A percentile compares a stretch with the other conserved stretches of the same genome.
These are phyloP conservation scores for Penicillium sp. DNA, from an alignment of 2,329 filamentous ascomycete species.

Conservation along the genomic window DNA sequence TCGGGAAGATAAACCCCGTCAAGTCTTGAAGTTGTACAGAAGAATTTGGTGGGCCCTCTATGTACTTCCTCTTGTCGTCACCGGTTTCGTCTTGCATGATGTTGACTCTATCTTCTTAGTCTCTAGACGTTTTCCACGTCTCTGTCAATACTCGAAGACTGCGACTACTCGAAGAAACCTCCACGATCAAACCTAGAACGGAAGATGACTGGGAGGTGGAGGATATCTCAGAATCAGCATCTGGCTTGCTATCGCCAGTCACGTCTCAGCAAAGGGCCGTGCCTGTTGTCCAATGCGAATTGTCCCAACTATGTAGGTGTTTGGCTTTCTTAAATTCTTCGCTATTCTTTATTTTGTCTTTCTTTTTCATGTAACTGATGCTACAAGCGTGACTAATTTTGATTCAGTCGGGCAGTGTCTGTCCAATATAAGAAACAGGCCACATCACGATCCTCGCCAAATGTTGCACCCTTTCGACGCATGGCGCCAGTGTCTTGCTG, in stretches of 20 bases:
- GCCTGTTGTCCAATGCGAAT: neutral
- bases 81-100: neutral
- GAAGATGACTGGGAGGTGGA: constrained; percentile 1
- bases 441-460: constrained; percentile 4
- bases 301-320: constrained; percentile 3
- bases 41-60: constrained; percentile 5
- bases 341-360: neutral
- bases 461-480: neutral
- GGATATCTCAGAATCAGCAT: neutral
- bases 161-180: neutral
- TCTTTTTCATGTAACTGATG: neutral
- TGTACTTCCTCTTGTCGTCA: neutral
- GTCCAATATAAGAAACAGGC: neutral
- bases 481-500: constrained; percentile 3
- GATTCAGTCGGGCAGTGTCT: neutral
- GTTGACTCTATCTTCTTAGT: neutral
- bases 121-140: constrained; percentile 5
- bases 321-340: neutral
- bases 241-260: neutral
- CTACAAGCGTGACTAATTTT: neutral
- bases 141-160: neutral
- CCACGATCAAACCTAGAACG: neutral
- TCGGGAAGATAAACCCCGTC: neutral
- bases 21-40: neutral
- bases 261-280: constrained; percentile 2